phyloP scores from a whole-genome alignment of 1,284 basidiomycete species.

The Austroboletus novae-zelandiae region DNA sequence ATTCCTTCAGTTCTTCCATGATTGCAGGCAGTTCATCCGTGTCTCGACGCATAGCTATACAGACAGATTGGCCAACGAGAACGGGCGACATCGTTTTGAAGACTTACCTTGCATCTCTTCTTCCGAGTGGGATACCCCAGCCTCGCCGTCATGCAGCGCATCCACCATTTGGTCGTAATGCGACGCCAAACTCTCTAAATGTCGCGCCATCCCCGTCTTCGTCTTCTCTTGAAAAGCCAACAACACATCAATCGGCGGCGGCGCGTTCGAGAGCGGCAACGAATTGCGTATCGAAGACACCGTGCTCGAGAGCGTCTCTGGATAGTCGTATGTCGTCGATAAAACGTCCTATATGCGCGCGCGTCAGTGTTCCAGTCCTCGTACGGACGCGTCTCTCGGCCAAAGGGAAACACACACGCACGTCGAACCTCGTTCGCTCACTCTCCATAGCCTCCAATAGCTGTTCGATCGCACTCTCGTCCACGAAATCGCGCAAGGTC shows the following conservation, averaged over 20 bases:
- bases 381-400: background rate
- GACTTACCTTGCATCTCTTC: conserved; percentile 64
- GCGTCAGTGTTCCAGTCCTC: background rate
- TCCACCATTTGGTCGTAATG: conserved; percentile 75
- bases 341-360: conserved; percentile 50
- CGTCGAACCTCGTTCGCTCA: conserved; percentile 64
- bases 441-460: conserved; percentile 67
- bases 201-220: conserved; percentile 66
- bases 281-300: conserved; percentile 53
- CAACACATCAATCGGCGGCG: conserved; percentile 46
- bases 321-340: conserved; percentile 60
- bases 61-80: background rate
- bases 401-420: conserved; percentile 40
- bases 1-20: conserved; percentile 65
- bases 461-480: conserved; percentile 75
- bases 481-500: conserved; percentile 77
- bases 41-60: conserved; percentile 74
- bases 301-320: conserved; percentile 55
- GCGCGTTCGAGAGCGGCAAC: conserved; percentile 41
- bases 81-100: background rate
- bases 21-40: conserved; percentile 72
- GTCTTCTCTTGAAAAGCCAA: conserved; percentile 55
- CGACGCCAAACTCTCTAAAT: conserved; percentile 63
- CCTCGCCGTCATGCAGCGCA: conserved; percentile 63
- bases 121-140: conserved; percentile 58